A percentile compares a stretch with the other conserved stretches of the same genome.
These are phyloP conservation scores for Saccharomycopsis sp. DNA, from an alignment of 805 yeast species.

Conservation along the genomic window DNA sequence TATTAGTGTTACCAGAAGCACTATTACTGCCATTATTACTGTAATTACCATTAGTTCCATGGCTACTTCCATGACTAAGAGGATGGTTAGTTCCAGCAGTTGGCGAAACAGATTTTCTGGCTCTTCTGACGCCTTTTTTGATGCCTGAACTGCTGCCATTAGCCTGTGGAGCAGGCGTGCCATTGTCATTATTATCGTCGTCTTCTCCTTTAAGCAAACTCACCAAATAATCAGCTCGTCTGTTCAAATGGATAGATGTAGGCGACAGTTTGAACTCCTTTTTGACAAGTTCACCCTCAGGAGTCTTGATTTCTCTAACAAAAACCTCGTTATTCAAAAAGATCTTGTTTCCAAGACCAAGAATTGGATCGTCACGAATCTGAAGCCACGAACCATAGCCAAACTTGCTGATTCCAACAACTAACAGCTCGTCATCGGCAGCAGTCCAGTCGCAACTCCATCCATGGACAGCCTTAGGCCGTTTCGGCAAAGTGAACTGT, in stretches of 20 bases:
- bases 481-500: constrained; percentile 50
- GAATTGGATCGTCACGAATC: constrained; percentile 90
- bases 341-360: constrained; percentile 79
- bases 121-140: constrained; percentile 1
- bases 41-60: too few species aligned
- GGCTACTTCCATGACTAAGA: too few species aligned
- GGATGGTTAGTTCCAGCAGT: too few species aligned
- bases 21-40: too few species aligned
- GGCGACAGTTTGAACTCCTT: constrained; percentile 63
- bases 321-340: constrained; percentile 45
- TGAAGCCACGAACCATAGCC: constrained; percentile 96
- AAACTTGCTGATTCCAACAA: constrained; percentile 83
- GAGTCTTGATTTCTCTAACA: constrained; percentile 30
- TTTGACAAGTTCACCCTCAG: constrained; percentile 20
- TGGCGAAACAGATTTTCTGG: background rate
- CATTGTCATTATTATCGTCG: constrained; percentile 7
- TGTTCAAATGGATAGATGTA: constrained; percentile 83
- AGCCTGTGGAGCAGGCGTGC: constrained; percentile 22
- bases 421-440: constrained; percentile 77
- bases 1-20: too few species aligned
- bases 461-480: constrained; percentile 76
- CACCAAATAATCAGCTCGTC: constrained; percentile 86
- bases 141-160: constrained; percentile 3
- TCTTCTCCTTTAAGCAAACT: constrained; percentile 43
- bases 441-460: constrained; percentile 88